Conservation (phyloP, 2,329 filamentous ascomycete genomes). For the Fusarium sp. region DNA sequence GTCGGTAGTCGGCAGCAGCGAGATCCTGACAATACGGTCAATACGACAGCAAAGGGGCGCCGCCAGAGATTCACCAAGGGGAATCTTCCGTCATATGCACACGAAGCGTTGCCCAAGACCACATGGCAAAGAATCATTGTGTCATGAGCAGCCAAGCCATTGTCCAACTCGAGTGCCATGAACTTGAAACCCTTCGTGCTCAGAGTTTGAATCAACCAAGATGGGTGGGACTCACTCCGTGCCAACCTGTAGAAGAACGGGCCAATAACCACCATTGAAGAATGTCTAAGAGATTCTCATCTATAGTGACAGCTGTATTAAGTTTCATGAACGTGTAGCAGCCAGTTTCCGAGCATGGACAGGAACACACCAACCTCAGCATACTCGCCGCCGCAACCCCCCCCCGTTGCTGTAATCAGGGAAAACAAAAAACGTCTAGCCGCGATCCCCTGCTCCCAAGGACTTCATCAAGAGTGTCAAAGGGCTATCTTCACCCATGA, state of each 20-base stretch:
- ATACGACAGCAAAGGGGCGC: too few relatives aligned
- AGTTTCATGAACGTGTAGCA: not conserved
- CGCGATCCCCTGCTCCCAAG: too few relatives aligned
- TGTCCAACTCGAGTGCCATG: not conserved
- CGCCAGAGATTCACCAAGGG: not conserved
- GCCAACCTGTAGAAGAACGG: not conserved
- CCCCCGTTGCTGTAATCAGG: too few relatives aligned
- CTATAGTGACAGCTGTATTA: not conserved
- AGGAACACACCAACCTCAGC: not conserved
- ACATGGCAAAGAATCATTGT: not conserved
- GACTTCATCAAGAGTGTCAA: too few relatives aligned
- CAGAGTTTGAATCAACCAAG: not conserved
- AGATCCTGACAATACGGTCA: too few relatives aligned
- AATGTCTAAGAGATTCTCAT: not conserved
- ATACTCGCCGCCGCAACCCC: too few relatives aligned
- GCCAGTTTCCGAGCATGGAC: not conserved
- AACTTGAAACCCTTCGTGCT: not conserved
- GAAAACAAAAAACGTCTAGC: too few relatives aligned
- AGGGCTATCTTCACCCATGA: too few relatives aligned
- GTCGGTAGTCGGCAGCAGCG: not conserved
- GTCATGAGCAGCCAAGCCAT: not conserved
- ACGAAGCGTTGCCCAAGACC: not conserved
- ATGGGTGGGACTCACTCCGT: not conserved
- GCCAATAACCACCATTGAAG: not conserved
- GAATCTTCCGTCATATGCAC: not conserved